Evolutionary conservation across 1,284 basidiomycete species (phyloP).

Genomic region (Ustilago nuda): DNA sequence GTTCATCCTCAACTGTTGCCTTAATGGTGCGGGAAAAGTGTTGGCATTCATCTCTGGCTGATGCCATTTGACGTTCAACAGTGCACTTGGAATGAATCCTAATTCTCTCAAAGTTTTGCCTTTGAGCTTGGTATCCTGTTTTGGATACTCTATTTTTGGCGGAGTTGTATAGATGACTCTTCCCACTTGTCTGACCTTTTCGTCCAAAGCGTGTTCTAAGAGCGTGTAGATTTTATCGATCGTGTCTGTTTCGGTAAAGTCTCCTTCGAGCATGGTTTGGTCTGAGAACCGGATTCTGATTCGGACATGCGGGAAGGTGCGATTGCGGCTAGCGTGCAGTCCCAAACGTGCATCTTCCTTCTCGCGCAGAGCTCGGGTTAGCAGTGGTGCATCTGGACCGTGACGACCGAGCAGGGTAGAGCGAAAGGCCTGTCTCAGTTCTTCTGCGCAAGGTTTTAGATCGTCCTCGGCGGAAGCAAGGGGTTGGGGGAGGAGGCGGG

Average conservation of each 20-base stretch:
- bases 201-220: slow-evolving; percentile 78
- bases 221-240: slow-evolving; percentile 85
- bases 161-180: slow-evolving; percentile 85
- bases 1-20: slow-evolving; percentile 11
- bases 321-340: slow-evolving; percentile 75
- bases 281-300: slow-evolving; percentile 85
- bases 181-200: slow-evolving; percentile 79
- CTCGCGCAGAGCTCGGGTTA: slow-evolving; percentile 78
- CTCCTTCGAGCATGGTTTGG: slow-evolving; percentile 82
- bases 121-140: slow-evolving; percentile 78
- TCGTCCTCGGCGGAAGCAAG: slow-evolving; percentile 34
- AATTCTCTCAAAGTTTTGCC: slow-evolving; percentile 78
- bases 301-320: slow-evolving; percentile 81
- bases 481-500: not conserved
- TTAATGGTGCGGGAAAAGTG: slow-evolving; percentile 42
- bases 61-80: slow-evolving; percentile 81
- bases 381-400: slow-evolving; percentile 81
- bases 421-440: slow-evolving; percentile 78
- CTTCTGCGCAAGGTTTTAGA: slow-evolving; percentile 78
- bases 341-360: slow-evolving; percentile 73
- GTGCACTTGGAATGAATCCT: slow-evolving; percentile 81
- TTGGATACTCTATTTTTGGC: slow-evolving; percentile 82
- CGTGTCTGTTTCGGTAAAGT: slow-evolving; percentile 80
- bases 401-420: slow-evolving; percentile 76
- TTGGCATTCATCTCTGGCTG: slow-evolving; percentile 76